Percentiles rank a stretch among this genome's conserved stretches.
Conservation (phyloP, 208 protist species). For the Acanthamoeba sp. region DNA sequence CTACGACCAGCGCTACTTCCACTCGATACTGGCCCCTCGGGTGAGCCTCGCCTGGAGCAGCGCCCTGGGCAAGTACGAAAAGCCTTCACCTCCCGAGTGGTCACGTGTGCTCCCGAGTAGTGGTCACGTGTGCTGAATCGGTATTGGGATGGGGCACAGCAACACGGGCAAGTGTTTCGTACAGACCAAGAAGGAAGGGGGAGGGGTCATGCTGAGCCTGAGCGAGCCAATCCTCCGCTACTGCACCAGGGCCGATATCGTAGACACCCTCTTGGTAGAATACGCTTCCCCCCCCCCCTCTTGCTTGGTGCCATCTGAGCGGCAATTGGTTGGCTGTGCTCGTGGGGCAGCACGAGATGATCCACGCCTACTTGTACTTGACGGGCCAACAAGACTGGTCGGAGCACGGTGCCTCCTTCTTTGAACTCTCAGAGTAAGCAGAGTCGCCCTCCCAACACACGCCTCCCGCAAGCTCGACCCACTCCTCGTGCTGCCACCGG, state of each 20-base stretch:
- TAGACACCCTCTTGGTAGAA: not conserved
- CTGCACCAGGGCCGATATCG: not conserved
- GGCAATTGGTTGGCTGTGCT: not conserved
- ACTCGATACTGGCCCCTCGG: not conserved
- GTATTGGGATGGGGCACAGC: not conserved
- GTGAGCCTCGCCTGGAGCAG: not conserved
- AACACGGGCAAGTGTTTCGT: not conserved
- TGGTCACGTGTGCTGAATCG: not conserved
- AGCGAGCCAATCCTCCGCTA: slow-evolving; percentile 14
- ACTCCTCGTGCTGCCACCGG: not conserved
- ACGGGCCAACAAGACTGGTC: not conserved
- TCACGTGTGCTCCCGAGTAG: not conserved
- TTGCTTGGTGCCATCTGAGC: not conserved
- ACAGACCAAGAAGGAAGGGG: not conserved
- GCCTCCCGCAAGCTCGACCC: not conserved
- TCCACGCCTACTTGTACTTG: slow-evolving; percentile 22
- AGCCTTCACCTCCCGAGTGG: not conserved
- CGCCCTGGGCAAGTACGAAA: not conserved
- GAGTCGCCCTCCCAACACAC: not conserved
- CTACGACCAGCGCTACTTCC: slow-evolving; percentile 27
- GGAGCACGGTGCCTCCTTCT: not conserved
- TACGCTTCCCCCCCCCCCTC: not conserved
- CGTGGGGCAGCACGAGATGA: not conserved
- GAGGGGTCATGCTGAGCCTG: not conserved
- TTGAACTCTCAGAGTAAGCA: not conserved